phyloP scores from a whole-genome alignment of 2,329 filamentous ascomycete genomes.

The Ceratocystis papillata region DNA sequence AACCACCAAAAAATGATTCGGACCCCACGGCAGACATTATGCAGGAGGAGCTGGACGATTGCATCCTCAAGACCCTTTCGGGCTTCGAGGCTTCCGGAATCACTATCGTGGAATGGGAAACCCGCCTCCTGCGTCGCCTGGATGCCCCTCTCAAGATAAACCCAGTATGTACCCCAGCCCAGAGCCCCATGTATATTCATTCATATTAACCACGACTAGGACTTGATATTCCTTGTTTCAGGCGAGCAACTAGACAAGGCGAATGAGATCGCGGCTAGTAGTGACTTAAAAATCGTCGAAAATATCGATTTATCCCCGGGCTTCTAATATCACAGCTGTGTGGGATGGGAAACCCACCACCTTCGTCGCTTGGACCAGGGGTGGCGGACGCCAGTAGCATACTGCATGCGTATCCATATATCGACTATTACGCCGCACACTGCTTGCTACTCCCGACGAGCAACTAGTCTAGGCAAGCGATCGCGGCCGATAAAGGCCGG shows the following conservation, averaged over 20 bases:
- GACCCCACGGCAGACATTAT: neutral
- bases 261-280: neutral
- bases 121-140: neutral
- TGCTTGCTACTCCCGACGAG: neutral
- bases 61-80: neutral
- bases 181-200: neutral
- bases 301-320: neutral
- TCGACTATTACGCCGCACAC: too few relatives aligned
- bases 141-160: neutral
- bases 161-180: neutral
- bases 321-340: too few relatives aligned
- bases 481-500: neutral
- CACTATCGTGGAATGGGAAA: neutral
- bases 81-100: neutral
- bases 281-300: neutral
- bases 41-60: neutral
- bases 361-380: too few relatives aligned
- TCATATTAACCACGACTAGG: neutral
- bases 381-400: too few relatives aligned
- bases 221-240: neutral
- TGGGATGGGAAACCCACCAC: too few relatives aligned
- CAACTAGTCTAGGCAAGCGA: neutral
- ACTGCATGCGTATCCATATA: too few relatives aligned
- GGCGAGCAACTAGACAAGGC: neutral
- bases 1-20: neutral